phyloP scores from a whole-genome alignment of 2,329 filamentous ascomycete species.

The Nemania diffusa region DNA sequence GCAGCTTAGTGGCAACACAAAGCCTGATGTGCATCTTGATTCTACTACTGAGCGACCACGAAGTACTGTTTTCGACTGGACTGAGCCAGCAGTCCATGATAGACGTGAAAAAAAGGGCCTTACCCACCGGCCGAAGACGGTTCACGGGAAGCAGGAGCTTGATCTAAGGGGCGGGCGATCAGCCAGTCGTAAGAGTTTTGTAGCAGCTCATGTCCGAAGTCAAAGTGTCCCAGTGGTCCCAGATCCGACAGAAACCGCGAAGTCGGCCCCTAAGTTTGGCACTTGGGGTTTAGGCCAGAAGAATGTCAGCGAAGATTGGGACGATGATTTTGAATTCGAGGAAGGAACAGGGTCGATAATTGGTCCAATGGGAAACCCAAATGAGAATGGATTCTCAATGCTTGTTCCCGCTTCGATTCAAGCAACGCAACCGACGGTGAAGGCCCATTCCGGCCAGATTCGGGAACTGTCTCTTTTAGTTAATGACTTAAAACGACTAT shows the following conservation, averaged over 20 bases:
- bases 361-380: slow-evolving; percentile 51
- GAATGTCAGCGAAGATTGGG: slow-evolving; percentile 86
- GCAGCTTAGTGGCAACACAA: slow-evolving; percentile 61
- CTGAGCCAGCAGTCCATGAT: slow-evolving; percentile 71
- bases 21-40: slow-evolving; percentile 51
- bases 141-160: slow-evolving; percentile 78
- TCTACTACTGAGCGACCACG: slow-evolving; percentile 61
- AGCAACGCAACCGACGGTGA: slow-evolving; percentile 83
- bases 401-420: slow-evolving; percentile 82
- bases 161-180: slow-evolving; percentile 77
- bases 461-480: slow-evolving; percentile 83
- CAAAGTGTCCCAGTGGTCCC: slow-evolving; percentile 82
- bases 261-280: slow-evolving; percentile 75
- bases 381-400: slow-evolving; percentile 62
- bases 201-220: slow-evolving; percentile 77
- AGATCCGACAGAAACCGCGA: slow-evolving; percentile 67
- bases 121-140: slow-evolving; percentile 75
- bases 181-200: slow-evolving; percentile 73
- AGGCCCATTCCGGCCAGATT: slow-evolving; percentile 85
- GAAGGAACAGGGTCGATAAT: slow-evolving; percentile 53
- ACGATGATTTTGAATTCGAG: slow-evolving; percentile 85
- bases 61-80: slow-evolving; percentile 83
- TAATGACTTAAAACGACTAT: slow-evolving; percentile 82
- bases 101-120: slow-evolving; percentile 68
- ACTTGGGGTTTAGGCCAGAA: slow-evolving; percentile 86